phyloP scores from a whole-genome alignment of 305 asterid species.

The Withania somnifera region DNA sequence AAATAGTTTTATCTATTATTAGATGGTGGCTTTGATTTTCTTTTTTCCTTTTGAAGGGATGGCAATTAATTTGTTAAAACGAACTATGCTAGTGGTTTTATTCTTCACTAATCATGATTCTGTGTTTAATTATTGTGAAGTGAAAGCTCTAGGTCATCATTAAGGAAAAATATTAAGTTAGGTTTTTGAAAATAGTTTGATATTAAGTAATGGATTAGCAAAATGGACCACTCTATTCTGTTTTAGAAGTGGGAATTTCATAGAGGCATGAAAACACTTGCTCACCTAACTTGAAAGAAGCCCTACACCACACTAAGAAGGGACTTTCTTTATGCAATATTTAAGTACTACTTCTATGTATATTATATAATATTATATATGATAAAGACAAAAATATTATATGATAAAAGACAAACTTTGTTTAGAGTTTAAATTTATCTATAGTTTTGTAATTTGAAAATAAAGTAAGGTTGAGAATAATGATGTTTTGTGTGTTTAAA shows the following conservation, averaged over 20 bases:
- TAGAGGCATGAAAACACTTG: background rate
- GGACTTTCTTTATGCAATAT: background rate
- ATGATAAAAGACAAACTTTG: background rate
- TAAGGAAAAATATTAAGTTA: background rate
- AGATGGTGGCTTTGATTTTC: background rate
- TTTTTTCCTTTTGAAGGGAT: background rate
- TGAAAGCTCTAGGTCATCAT: background rate
- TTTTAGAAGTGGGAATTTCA: conserved; percentile 6
- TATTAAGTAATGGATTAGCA: background rate
- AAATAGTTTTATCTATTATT: background rate
- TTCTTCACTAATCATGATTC: background rate
- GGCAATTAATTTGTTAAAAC: background rate
- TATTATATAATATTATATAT: too few relatives aligned
- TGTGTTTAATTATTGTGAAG: background rate
- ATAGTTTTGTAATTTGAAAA: background rate
- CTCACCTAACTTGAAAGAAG: conserved; percentile 1
- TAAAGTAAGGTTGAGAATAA: background rate
- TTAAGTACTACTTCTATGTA: background rate
- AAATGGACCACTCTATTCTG: conserved; percentile 1
- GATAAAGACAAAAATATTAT: too few relatives aligned
- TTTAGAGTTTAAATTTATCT: too few relatives aligned
- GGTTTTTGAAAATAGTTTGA: background rate
- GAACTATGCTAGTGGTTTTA: background rate
- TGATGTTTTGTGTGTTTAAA: background rate
- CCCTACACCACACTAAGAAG: background rate